Evolutionary conservation across 768 basidiomycete genomes (phyloP).

Genomic region (Boletellus emodensis): DNA sequence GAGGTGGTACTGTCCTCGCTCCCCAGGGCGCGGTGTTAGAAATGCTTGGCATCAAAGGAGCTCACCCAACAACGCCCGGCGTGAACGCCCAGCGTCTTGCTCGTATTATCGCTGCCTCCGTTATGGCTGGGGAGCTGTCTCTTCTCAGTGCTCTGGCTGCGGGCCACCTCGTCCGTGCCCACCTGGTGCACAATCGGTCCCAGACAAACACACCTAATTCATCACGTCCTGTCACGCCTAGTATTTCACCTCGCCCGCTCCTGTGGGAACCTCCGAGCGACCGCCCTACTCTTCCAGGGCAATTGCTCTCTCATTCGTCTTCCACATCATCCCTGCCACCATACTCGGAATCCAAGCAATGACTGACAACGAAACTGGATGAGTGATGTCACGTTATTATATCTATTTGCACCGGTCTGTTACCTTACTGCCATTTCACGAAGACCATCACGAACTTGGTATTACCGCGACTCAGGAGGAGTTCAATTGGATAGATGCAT

Average conservation of each 20-base stretch:
- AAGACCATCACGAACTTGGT: neutral
- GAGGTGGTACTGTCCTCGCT: slow-evolving; percentile 89
- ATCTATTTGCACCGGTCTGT: slow-evolving; percentile 21
- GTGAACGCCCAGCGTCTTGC: slow-evolving; percentile 88
- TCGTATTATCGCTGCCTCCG: slow-evolving; percentile 82
- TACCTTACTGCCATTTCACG: slow-evolving; percentile 15
- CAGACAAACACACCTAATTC: slow-evolving; percentile 72
- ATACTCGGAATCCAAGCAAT: slow-evolving; percentile 33
- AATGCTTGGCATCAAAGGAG: slow-evolving; percentile 89
- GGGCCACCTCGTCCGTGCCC: slow-evolving; percentile 90
- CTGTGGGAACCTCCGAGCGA: slow-evolving; percentile 24
- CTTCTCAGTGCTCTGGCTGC: slow-evolving; percentile 91
- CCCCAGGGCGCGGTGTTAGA: slow-evolving; percentile 91
- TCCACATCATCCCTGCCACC: slow-evolving; percentile 43
- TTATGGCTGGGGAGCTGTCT: slow-evolving; percentile 97
- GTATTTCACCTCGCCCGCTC: slow-evolving; percentile 22
- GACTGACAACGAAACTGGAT: slow-evolving; percentile 1
- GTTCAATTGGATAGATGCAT: slow-evolving; percentile 13
- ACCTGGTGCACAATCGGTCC: slow-evolving; percentile 88
- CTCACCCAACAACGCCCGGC: slow-evolving; percentile 83
- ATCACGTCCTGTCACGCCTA: slow-evolving; percentile 61
- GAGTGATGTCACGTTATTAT: slow-evolving; percentile 3
- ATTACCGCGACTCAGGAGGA: too few relatives aligned
- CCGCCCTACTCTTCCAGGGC: slow-evolving; percentile 2
- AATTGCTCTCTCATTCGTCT: slow-evolving; percentile 30